These are phyloP conservation scores for Wallacemonas sp. DNA, from an alignment of 208 protist species.

Conservation along the genomic window DNA sequence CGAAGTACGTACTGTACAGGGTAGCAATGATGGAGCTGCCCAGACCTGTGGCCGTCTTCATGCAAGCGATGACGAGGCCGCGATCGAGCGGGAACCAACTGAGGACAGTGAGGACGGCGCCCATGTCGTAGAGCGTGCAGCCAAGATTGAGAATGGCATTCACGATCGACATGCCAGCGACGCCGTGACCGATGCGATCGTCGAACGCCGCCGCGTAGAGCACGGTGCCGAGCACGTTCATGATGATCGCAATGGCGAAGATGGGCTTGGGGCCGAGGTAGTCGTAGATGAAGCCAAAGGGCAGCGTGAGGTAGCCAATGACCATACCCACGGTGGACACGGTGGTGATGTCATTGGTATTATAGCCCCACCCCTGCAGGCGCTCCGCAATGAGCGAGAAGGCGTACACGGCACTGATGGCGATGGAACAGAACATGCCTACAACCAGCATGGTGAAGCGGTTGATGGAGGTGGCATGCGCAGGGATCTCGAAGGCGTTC, in stretches of 20 bases:
- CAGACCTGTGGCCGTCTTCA: slow-evolving; percentile 48
- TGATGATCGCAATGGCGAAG: slow-evolving; percentile 31
- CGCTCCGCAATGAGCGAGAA: slow-evolving; percentile 45
- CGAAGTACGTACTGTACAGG: slow-evolving; percentile 38
- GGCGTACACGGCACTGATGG: slow-evolving; percentile 30
- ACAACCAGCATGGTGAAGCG: slow-evolving; percentile 38
- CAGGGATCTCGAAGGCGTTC: slow-evolving; percentile 12
- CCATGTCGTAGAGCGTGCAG: slow-evolving; percentile 49
- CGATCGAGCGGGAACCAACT: slow-evolving; percentile 53
- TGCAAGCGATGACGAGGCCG: slow-evolving; percentile 32
- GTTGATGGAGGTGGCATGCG: slow-evolving; percentile 10
- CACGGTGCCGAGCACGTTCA: slow-evolving; percentile 27
- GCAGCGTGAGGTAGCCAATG: slow-evolving; percentile 47
- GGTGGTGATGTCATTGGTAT: slow-evolving; percentile 49
- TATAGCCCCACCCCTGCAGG: slow-evolving; percentile 23
- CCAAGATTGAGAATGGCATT: slow-evolving; percentile 56
- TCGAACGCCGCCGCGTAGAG: slow-evolving; percentile 41
- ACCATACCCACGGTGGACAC: slow-evolving; percentile 57
- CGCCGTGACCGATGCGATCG: slow-evolving; percentile 29
- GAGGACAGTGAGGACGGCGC: slow-evolving; percentile 36
- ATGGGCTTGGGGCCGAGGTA: slow-evolving; percentile 54
- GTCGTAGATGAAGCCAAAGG: slow-evolving; percentile 55
- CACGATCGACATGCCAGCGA: slow-evolving; percentile 32
- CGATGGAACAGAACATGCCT: slow-evolving; percentile 50
- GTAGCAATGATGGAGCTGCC: slow-evolving; percentile 36